A percentile compares a stretch with the other conserved stretches of the same genome.
phyloP scores from a whole-genome alignment of 2,329 filamentous ascomycete genomes.

The Metarhizium guizhouense region DNA sequence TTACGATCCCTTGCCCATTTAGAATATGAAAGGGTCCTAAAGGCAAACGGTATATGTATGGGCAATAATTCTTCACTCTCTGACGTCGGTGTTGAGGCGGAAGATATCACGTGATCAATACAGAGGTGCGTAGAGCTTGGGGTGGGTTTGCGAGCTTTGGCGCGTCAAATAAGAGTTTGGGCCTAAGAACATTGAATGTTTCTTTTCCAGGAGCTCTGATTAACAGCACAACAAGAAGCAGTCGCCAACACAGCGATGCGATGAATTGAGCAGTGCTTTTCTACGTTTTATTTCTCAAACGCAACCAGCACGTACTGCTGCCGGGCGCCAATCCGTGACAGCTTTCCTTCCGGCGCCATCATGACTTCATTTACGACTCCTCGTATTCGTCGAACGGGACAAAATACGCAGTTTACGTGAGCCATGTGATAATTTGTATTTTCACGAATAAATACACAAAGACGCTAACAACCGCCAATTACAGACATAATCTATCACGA shows the following conservation, averaged over 20 bases:
- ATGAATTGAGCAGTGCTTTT: neutral
- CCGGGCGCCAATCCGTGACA: conserved; percentile 6
- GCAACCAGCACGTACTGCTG: neutral
- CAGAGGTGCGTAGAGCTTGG: no score
- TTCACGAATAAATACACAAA: neutral
- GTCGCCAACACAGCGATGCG: neutral
- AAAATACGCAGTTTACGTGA: conserved; percentile 41
- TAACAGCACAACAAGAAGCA: neutral
- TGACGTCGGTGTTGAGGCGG: no score
- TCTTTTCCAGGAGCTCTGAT: neutral
- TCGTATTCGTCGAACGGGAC: conserved; percentile 36
- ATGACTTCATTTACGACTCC: conserved; percentile 27
- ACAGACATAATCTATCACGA: conserved; percentile 50
- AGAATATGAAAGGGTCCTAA: no score
- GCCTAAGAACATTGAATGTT: neutral
- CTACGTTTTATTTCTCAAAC: neutral
- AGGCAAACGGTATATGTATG: no score
- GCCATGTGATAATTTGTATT: conserved; percentile 6
- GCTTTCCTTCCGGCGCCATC: conserved; percentile 1
- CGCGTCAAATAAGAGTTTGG: no score
- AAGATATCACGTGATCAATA: no score
- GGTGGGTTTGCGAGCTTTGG: no score
- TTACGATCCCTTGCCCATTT: no score
- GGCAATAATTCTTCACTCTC: no score
- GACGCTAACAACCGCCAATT: neutral